A percentile compares a stretch with the other conserved stretches of the same genome.
phyloP scores from a whole-genome alignment of 1,139 yeast species.

The Pichiaceae sp. region DNA sequence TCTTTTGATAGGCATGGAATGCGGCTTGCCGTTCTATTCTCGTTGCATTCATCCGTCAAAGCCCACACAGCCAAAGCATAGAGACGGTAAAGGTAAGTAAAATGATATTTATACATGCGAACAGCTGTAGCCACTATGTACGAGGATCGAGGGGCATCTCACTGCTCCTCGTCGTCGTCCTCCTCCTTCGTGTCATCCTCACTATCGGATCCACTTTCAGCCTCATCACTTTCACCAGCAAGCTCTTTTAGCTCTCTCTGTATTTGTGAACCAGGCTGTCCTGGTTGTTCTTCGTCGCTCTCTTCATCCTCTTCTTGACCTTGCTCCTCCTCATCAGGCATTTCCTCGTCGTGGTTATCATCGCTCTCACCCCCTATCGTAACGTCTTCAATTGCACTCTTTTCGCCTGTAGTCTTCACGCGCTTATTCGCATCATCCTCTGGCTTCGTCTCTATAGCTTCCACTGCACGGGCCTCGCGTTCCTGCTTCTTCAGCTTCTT shows the following conservation, averaged over 20 bases:
- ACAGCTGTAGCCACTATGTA: background rate
- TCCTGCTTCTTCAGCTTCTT: slow-evolving; percentile 33
- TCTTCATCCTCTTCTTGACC: slow-evolving; percentile 11
- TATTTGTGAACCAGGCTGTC: slow-evolving; percentile 6
- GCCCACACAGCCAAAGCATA: slow-evolving; percentile 15
- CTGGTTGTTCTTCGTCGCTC: slow-evolving; percentile 12
- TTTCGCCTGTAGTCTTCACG: slow-evolving; percentile 16
- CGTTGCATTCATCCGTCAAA: slow-evolving; percentile 21
- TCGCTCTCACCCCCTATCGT: slow-evolving; percentile 11
- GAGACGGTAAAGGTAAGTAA: too few relatives aligned
- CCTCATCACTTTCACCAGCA: slow-evolving; percentile 9
- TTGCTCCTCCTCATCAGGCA: slow-evolving; percentile 10
- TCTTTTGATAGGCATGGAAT: slow-evolving; percentile 36
- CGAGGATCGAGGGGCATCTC: background rate
- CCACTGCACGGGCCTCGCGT: slow-evolving; percentile 8
- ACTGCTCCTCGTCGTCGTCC: slow-evolving; percentile 5
- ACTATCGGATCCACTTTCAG: slow-evolving; percentile 3
- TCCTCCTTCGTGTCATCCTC: slow-evolving; percentile 3
- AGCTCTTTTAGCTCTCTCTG: slow-evolving; percentile 17
- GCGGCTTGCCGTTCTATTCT: slow-evolving; percentile 39
- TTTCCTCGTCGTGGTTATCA: slow-evolving; percentile 6
- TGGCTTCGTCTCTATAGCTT: slow-evolving; percentile 7
- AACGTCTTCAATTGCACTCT: slow-evolving; percentile 11
- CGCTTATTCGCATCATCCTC: slow-evolving; percentile 7
- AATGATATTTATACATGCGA: background rate